Percentiles rank a stretch among this genome's conserved stretches.
Evolutionary conservation across 225 moss, liverwort and hornwort species (phyloP).

Genomic region (Straminergon stramineum): DNA sequence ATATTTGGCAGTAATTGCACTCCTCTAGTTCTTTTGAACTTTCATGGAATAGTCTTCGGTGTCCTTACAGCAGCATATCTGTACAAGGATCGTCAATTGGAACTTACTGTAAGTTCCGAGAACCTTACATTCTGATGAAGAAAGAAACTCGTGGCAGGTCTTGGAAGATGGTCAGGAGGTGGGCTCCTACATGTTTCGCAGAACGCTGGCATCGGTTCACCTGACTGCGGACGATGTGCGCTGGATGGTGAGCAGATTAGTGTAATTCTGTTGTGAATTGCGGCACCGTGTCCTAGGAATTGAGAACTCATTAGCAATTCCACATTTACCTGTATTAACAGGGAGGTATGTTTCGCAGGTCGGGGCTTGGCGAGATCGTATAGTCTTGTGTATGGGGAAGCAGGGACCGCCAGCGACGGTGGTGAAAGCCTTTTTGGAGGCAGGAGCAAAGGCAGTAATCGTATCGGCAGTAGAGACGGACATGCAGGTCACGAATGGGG

Average conservation of each 20-base stretch:
- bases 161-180: slow-evolving; percentile 96
- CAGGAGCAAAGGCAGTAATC: slow-evolving; percentile 92
- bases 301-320: background rate
- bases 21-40: background rate
- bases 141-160: slow-evolving; percentile 41
- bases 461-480: slow-evolving; percentile 64
- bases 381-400: slow-evolving; percentile 76
- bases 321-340: background rate
- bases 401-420: slow-evolving; percentile 61
- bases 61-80: background rate
- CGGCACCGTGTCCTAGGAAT: background rate
- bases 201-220: slow-evolving; percentile 73
- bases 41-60: background rate
- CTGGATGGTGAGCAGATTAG: slow-evolving; percentile 68
- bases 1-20: background rate
- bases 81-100: background rate
- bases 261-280: background rate
- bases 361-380: slow-evolving; percentile 88
- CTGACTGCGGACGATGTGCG: slow-evolving; percentile 85
- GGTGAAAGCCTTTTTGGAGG: slow-evolving; percentile 85
- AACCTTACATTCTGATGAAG: background rate
- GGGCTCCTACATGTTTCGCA: slow-evolving; percentile 88
- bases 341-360: slow-evolving; percentile 36
- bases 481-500: slow-evolving; percentile 30
- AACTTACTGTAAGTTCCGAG: background rate